Evolutionary conservation across 2,329 filamentous ascomycete species (phyloP).

Genomic region (Incumbomyces delicatus): DNA sequence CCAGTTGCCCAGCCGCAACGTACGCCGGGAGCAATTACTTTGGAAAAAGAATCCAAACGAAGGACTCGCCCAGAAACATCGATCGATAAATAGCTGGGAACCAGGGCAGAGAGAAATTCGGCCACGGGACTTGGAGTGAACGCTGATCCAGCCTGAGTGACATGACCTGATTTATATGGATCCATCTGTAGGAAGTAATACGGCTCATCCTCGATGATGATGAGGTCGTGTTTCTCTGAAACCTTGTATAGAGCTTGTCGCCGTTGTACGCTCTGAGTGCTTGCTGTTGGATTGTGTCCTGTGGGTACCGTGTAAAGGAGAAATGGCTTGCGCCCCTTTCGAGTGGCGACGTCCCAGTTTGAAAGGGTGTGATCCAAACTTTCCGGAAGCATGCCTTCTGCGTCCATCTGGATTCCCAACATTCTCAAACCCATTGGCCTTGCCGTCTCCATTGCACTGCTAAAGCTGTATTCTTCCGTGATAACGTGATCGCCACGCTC

Average conservation of each 20-base stretch:
- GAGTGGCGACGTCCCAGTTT: constrained; percentile 29
- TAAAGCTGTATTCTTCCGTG: constrained; percentile 87
- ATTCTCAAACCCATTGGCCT: constrained; percentile 52
- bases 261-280: constrained; percentile 61
- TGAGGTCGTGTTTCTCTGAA: constrained; percentile 73
- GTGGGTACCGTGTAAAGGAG: constrained; percentile 65
- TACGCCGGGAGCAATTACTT: constrained; percentile 74
- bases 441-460: constrained; percentile 63
- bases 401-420: constrained; percentile 30
- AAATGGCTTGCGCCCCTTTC: constrained; percentile 49
- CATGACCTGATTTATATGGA: constrained; percentile 48
- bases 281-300: constrained; percentile 83
- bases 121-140: too few relatives aligned
- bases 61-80: constrained; percentile 69
- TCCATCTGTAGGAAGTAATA: constrained; percentile 89
- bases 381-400: too few relatives aligned
- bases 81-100: too few relatives aligned
- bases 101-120: too few relatives aligned
- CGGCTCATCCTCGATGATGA: constrained; percentile 85
- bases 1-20: constrained; percentile 84
- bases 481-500: constrained; percentile 66
- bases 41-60: constrained; percentile 87
- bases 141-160: constrained; percentile 52
- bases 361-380: too few relatives aligned
- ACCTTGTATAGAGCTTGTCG: constrained; percentile 65